Percentiles rank a stretch among this genome's conserved stretches.
Evolutionary conservation across 148 eudicot species (phyloP).

Genomic region (Fallopia convolvulus): DNA sequence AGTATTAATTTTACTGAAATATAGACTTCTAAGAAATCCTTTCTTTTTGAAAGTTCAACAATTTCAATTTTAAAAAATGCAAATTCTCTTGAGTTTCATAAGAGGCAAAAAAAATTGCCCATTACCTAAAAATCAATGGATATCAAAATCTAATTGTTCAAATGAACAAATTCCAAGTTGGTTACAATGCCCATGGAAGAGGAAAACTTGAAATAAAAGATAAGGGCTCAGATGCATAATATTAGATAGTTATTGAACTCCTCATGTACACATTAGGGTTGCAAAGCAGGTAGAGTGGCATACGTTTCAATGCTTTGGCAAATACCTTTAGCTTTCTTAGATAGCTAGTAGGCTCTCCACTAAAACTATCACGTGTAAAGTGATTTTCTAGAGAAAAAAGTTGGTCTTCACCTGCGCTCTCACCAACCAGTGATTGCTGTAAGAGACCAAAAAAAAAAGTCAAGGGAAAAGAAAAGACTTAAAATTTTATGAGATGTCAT

Average conservation of each 20-base stretch:
- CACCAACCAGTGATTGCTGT: conserved; percentile 96
- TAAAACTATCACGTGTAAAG: conserved; percentile 32
- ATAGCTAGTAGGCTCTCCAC: conserved; percentile 58
- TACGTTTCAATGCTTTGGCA: background rate
- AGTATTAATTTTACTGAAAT: background rate
- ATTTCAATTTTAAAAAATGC: background rate
- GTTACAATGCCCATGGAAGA: background rate
- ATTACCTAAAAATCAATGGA: background rate
- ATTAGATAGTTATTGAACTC: background rate
- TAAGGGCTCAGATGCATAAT: background rate
- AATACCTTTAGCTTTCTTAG: conserved; percentile 62
- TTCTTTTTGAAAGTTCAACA: background rate
- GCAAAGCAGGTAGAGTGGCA: background rate
- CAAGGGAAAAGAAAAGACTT: background rate
- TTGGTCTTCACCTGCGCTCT: conserved; percentile 84
- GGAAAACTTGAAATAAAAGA: background rate
- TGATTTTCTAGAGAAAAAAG: conserved; percentile 72
- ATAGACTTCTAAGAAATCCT: background rate
- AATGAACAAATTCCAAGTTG: background rate
- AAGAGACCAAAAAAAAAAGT: conserved; percentile 12
- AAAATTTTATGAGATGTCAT: background rate
- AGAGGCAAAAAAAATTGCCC: background rate
- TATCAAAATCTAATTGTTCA: background rate
- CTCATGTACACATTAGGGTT: background rate
- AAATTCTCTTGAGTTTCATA: background rate